Evolutionary conservation across 2,329 filamentous ascomycete species (phyloP).

Genomic region (Ascomycota sp.): DNA sequence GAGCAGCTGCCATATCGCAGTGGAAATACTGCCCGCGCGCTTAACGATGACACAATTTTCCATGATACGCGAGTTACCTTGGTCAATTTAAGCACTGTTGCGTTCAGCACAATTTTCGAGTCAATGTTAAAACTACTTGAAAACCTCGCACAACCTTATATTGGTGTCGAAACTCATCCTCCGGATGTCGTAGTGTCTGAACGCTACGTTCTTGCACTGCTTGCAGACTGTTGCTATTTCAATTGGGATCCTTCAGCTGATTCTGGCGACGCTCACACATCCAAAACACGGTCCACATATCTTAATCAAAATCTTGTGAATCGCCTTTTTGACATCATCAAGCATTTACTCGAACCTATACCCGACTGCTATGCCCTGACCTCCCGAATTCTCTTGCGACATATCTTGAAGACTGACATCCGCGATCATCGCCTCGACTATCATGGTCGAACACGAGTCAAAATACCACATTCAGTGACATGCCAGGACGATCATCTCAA

Average conservation of each 20-base stretch:
- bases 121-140: slow-evolving; percentile 34
- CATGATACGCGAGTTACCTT: slow-evolving; percentile 37
- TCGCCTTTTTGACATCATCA: slow-evolving; percentile 32
- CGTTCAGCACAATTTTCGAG: slow-evolving; percentile 31
- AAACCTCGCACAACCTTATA: slow-evolving; percentile 32
- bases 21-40: slow-evolving; percentile 1
- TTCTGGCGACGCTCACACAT: slow-evolving; percentile 7
- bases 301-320: slow-evolving; percentile 22
- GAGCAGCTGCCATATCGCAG: slow-evolving; percentile 3
- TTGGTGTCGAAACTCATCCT: slow-evolving; percentile 27
- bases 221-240: slow-evolving; percentile 41
- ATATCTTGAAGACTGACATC: slow-evolving; percentile 13
- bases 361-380: slow-evolving; percentile 34
- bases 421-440: neutral
- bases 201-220: slow-evolving; percentile 37
- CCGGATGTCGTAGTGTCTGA: slow-evolving; percentile 40
- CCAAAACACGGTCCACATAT: slow-evolving; percentile 16
- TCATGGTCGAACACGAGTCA: neutral
- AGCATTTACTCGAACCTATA: slow-evolving; percentile 33
- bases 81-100: slow-evolving; percentile 33
- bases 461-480: neutral
- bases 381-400: slow-evolving; percentile 33
- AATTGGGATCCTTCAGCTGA: slow-evolving; percentile 27
- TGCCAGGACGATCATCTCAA: slow-evolving; percentile 1
- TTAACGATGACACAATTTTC: slow-evolving; percentile 34